Evolutionary conservation across 371 early-diverging fungal species (phyloP), one percentile per base, ranked within the genome.

Genomic region (Mortierella sp.): DNA sequence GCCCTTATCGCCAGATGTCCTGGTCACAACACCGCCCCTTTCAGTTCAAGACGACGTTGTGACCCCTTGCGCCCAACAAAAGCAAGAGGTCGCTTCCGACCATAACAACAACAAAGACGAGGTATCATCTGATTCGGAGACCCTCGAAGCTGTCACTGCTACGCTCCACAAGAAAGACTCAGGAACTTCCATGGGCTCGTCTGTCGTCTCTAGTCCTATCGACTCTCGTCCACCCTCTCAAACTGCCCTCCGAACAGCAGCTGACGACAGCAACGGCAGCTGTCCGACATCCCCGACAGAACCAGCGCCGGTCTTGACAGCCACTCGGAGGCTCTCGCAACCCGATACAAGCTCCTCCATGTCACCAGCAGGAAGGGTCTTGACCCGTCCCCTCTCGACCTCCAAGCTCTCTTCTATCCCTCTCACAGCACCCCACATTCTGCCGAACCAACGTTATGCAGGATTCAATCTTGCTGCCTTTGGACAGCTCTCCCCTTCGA

Each of bases 391-490:
- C 8, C 82, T 82, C 21, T 86, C 86, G 21, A 86, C 86, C 34
- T 86, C 86, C 3, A 76, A 80, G 13, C 73, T 86, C 60, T 79
- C 86, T 31, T 82, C 86, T 5, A 75, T 72, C 34, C 65, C 82
- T 1, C 76, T 76, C 55, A 31, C 72, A 7, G 77, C 82, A 1
- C 82, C 86, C 24, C 82, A 86, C 63, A 81, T 86, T 42, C 65
- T 82, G 8, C 86, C 86, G 4, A 84, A 78, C n/a, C 82, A 57
- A 19, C 77, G 77, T 13, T 74, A 77, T 34, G 82, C 86, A 19
- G 82, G 81, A 21, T 86, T 86, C 73, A 86, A 86, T 44, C 80
- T 86, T 38, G 86, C 86, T 3, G 72, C 86, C 5, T 47, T 86
- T 9, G 86, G 86, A 57, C 86, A 86, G 34, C 80, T 86, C 52